These are phyloP conservation scores for Tylopilus felleus DNA, from an alignment of 768 basidiomycete genomes.

Conservation along the genomic window DNA sequence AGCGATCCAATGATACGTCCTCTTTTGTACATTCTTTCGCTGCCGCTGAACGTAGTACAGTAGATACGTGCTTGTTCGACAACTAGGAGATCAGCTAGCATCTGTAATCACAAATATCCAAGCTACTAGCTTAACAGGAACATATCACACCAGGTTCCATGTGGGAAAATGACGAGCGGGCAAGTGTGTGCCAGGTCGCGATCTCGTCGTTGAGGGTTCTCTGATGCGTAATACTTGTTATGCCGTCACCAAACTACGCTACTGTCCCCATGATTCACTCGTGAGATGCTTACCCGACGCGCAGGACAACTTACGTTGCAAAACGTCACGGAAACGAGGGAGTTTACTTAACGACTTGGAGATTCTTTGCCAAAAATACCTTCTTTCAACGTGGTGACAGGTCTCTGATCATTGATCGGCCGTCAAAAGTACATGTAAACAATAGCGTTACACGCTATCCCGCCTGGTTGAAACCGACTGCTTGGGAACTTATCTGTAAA, in stretches of 20 bases:
- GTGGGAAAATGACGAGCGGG: slow-evolving; percentile 5
- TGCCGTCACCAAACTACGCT: slow-evolving; percentile 5
- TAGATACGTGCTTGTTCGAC: neutral
- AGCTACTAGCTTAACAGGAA: neutral
- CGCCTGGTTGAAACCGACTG: neutral
- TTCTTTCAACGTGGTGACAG: neutral
- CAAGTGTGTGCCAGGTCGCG: neutral
- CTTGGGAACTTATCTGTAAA: slow-evolving; percentile 12
- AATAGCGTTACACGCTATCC: neutral
- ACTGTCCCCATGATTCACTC: slow-evolving; percentile 4
- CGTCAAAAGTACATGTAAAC: neutral
- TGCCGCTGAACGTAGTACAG: neutral
- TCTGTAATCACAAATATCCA: neutral
- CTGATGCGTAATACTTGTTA: slow-evolving; percentile 1
- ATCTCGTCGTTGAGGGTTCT: neutral
- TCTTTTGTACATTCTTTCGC: too few species aligned
- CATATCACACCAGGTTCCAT: neutral
- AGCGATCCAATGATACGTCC: neutral
- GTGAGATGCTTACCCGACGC: slow-evolving; percentile 1
- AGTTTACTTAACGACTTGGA: neutral
- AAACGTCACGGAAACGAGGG: slow-evolving; percentile 14
- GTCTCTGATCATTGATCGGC: neutral
- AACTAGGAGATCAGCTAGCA: neutral
- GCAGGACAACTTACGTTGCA: slow-evolving; percentile 8
- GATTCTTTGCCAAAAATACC: neutral